phyloP scores from a whole-genome alignment of 164 flowering plant species.

The Aristolochia californica region DNA sequence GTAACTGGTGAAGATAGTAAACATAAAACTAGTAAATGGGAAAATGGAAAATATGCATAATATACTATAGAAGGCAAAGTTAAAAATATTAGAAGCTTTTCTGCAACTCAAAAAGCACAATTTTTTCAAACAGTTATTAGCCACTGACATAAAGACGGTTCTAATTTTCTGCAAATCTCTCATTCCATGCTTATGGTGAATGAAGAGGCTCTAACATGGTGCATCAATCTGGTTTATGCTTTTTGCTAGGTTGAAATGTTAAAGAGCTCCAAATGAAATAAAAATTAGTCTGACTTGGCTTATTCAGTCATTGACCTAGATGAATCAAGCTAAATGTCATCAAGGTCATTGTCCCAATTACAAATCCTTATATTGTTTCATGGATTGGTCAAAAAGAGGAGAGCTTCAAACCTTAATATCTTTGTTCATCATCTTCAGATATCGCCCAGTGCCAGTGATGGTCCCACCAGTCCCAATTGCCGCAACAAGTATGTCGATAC shows the following conservation, averaged over 20 bases:
- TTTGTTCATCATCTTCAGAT: constrained; percentile 65
- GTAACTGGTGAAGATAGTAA: constrained; percentile 7
- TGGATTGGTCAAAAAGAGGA: neutral
- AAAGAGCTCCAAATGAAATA: too few relatives aligned
- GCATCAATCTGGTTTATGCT: too few relatives aligned
- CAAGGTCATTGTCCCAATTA: too few relatives aligned
- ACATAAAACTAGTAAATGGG: constrained; percentile 3
- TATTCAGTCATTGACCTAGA: too few relatives aligned
- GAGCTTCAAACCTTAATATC: constrained; percentile 41
- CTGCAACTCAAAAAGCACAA: neutral
- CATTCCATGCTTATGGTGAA: too few relatives aligned
- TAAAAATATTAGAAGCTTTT: neutral
- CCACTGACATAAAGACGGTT: too few relatives aligned
- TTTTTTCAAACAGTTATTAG: neutral
- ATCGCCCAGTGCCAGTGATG: constrained; percentile 62
- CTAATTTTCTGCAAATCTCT: too few relatives aligned
- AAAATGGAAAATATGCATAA: neutral
- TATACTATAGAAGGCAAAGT: neutral
- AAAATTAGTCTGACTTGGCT: too few relatives aligned
- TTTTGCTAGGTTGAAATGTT: too few relatives aligned
- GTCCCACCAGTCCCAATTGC: constrained; percentile 85
- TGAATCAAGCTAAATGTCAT: too few relatives aligned
- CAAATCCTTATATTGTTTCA: too few relatives aligned
- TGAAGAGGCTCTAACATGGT: too few relatives aligned
- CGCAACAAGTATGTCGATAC: constrained; percentile 62